Evolutionary conservation across 345 rosid genomes (phyloP).

Genomic region (Eucalyptus guilfoylei): DNA sequence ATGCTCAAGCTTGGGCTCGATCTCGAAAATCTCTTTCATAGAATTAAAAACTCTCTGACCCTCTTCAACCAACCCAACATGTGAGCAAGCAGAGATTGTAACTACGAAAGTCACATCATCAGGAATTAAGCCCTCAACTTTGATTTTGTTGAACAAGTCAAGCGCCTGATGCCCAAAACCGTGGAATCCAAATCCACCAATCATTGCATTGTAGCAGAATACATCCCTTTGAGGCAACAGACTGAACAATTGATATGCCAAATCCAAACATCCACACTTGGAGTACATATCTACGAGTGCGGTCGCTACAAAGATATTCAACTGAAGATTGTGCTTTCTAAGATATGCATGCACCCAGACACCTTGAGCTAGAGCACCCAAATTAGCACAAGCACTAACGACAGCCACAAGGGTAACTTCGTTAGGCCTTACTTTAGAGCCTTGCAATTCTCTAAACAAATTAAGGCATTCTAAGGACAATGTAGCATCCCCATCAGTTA

Average conservation of each 20-base stretch:
- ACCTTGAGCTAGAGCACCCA: slow-evolving; percentile 39
- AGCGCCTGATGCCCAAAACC: slow-evolving; percentile 41
- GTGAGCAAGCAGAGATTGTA: slow-evolving; percentile 47
- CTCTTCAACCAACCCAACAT: slow-evolving; percentile 40
- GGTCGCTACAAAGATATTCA: slow-evolving; percentile 44
- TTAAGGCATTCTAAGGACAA: slow-evolving; percentile 11
- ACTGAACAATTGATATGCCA: slow-evolving; percentile 39
- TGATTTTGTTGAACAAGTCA: slow-evolving; percentile 18
- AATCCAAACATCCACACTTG: slow-evolving; percentile 25
- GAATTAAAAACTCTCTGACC: slow-evolving; percentile 37
- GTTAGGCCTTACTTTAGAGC: slow-evolving; percentile 29
- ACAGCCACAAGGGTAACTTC: slow-evolving; percentile 54
- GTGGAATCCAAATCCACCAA: slow-evolving; percentile 37
- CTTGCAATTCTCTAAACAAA: slow-evolving; percentile 36
- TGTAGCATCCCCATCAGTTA: not conserved
- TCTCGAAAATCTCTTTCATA: slow-evolving; percentile 18
- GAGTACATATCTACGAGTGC: slow-evolving; percentile 32
- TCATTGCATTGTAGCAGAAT: slow-evolving; percentile 45
- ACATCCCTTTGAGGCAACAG: slow-evolving; percentile 28
- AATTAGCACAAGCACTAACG: slow-evolving; percentile 40
- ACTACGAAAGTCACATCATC: slow-evolving; percentile 45
- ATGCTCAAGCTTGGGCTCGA: slow-evolving; percentile 50
- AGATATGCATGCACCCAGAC: slow-evolving; percentile 47
- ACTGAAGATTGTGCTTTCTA: slow-evolving; percentile 14
- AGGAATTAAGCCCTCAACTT: slow-evolving; percentile 21